Conservation (phyloP, 2,329 filamentous ascomycete species). For the Aspergillus cejpii region DNA sequence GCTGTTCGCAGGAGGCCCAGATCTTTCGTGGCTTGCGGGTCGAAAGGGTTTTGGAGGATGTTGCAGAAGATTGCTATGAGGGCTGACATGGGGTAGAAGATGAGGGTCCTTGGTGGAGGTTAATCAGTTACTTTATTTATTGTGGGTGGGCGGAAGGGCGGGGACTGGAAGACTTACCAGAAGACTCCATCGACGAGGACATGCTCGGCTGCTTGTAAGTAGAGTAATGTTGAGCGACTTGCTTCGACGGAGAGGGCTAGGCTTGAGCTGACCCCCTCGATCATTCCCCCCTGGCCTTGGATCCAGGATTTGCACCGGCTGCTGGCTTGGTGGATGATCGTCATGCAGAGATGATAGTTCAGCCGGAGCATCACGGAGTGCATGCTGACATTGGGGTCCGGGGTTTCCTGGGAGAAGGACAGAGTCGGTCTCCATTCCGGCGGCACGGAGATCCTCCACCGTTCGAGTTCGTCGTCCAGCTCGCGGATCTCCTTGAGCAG, state of each 20-base stretch:
- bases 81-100: constrained; percentile 53
- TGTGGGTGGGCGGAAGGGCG: neutral
- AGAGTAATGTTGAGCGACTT: constrained; percentile 50
- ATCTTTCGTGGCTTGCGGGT: constrained; percentile 42
- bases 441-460: constrained; percentile 49
- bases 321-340: constrained; percentile 51
- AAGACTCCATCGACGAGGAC: constrained; percentile 45
- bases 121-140: neutral
- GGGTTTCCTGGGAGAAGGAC: constrained; percentile 35
- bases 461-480: constrained; percentile 52
- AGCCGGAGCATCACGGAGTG: constrained; percentile 46
- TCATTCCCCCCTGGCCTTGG: constrained; percentile 29
- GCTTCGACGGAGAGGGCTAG: constrained; percentile 50
- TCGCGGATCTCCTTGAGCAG: constrained; percentile 51
- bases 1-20: constrained; percentile 43
- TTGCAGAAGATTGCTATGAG: constrained; percentile 52
- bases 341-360: constrained; percentile 52
- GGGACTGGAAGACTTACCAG: constrained; percentile 36
- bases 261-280: constrained; percentile 48
- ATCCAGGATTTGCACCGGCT: constrained; percentile 45
- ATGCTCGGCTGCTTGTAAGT: constrained; percentile 41
- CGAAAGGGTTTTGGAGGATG: constrained; percentile 45
- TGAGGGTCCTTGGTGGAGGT: constrained; percentile 41
- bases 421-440: constrained; percentile 44
- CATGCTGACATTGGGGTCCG: constrained; percentile 40